Evolutionary conservation across 1,284 basidiomycete genomes (phyloP), one percentile per base, ranked within the genome.

Genomic region (Trichosporon coremiiforme): DNA sequence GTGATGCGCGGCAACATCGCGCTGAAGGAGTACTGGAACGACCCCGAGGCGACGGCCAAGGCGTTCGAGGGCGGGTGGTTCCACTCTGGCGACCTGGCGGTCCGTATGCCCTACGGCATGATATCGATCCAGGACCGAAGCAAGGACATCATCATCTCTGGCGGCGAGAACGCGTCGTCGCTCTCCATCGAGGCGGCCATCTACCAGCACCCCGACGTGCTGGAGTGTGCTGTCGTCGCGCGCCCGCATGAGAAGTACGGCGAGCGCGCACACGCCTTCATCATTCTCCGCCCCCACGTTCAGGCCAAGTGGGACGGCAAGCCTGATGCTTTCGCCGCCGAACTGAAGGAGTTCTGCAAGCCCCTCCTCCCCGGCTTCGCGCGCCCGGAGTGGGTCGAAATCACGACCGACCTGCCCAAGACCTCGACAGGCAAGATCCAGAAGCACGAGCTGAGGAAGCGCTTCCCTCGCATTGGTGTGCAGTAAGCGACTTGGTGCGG

Each of bases 401-500:
- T 73, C 22, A 67, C 68, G 10, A 41, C 60, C 2, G 90, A 91
- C 73, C 80, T 94, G 12, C 93, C 93, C 0, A 93, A 92, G 85
- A 95, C 92, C 6, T 91, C 90, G 20, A 94, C 92, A 75, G 93
- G 93, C 57, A 95, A 95, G 82, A 89, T 95, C 47, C 88, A 89
- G 89, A 94, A 94, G 84, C 91, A 93, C 81, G 80, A 92, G 31
- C 74, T 87, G 4, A 80, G 87, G 13, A 77, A 81, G 47, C 64
- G 67, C 17, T 72, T 70, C 68, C 64, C 64, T 20, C 36, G 47
- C 22, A 68, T 68, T 85, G 55, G 55, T 17, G 17, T 60, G 25
- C 55, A 60, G 55, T 60, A 33, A 60, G 55, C 41, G 50, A 25
- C 7, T 17, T 6, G 20, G 22, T 0, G 50, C 50, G 20, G 2